Base-by-base conservation (phyloP, 2,329 filamentous ascomycete species). In the Trichophyton equinum region DNA sequence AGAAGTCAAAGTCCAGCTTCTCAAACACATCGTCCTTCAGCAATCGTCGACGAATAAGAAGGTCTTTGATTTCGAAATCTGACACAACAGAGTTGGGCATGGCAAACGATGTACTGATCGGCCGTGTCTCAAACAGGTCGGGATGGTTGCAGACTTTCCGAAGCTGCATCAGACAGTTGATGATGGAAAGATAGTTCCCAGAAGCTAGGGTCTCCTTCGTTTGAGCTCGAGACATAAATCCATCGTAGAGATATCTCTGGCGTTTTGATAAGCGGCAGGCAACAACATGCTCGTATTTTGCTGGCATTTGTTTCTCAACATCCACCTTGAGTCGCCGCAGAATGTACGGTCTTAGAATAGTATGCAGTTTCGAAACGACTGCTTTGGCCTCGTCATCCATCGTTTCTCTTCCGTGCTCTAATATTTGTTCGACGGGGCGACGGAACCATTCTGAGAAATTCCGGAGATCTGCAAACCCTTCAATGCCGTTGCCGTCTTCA, bases 111-210 rank as follows among this genome's bases (percentile, higher is more conserved):
- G 92, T 99, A 75, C 95, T 94, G 68, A 99, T 97, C 0, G 91
- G 91, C 15, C 94, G 85, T 62, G 95, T 95, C 67, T 97, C 88
- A 68, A 99, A 99, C 7, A 99, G 80, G 74, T 99, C 94, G 0
- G 94, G 95, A 70, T 99, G 94, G 67, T 99, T 99, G 80, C 94
- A 99, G 58, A 99, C 95, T 72, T 97, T 96, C 57, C 94, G 85
- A 59, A 99, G 79, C 71, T 96, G 94, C 91, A 99, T 96, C 58
- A 99, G 77, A 73, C 95, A 97, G 72, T 96, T 96, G 75, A 97
- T 97, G 71, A 99, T 96, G 18, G 91, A 96, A 65, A 99, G 84
- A 72, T 96, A 96, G 69, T 97, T 99, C 30, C 94, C 94, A 1
- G 89, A 95, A 2, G 89, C 84, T 18, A 99, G 78, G 0, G 91